These are phyloP conservation scores for Nakazawaea sp. DNA, from an alignment of 805 yeast species.

Conservation along the genomic window DNA sequence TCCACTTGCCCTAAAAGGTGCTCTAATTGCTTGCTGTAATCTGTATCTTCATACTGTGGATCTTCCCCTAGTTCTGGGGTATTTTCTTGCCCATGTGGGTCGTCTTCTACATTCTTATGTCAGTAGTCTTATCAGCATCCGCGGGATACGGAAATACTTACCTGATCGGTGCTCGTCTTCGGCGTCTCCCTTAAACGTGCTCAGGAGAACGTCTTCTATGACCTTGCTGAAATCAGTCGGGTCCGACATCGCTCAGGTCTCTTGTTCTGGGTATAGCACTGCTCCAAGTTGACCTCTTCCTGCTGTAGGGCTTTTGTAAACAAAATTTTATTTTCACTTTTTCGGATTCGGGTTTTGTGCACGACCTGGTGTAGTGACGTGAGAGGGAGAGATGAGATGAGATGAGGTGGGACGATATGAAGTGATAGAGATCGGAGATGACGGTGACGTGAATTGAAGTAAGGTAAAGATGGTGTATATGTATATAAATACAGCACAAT, in stretches of 20 bases:
- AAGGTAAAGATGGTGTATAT: no score
- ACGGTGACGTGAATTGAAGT: no score
- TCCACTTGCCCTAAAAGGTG: slow-evolving; percentile 3
- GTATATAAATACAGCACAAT: no score
- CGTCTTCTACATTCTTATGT: no score
- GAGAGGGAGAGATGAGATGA: neutral
- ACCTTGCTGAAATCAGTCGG: slow-evolving; percentile 7
- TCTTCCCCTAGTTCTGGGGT: neutral
- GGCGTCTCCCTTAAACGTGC: neutral
- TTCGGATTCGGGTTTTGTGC: neutral
- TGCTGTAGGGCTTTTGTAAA: no score
- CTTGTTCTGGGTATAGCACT: no score
- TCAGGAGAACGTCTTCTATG: slow-evolving; percentile 9
- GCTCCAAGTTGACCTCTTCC: no score
- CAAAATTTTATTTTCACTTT: neutral
- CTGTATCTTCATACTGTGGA: neutral
- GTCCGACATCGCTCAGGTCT: slow-evolving; percentile 7
- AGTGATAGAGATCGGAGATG: neutral
- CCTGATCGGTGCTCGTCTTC: neutral
- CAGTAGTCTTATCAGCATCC: no score
- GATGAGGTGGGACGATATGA: neutral
- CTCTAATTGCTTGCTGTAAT: slow-evolving; percentile 2
- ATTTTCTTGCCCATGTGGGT: neutral
- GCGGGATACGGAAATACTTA: no score
- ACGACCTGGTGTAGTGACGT: neutral